Percentiles rank a stretch among this genome's conserved stretches.
Evolutionary conservation across 257 asterid genomes (phyloP).

Genomic region (Penstemon davidsonii): DNA sequence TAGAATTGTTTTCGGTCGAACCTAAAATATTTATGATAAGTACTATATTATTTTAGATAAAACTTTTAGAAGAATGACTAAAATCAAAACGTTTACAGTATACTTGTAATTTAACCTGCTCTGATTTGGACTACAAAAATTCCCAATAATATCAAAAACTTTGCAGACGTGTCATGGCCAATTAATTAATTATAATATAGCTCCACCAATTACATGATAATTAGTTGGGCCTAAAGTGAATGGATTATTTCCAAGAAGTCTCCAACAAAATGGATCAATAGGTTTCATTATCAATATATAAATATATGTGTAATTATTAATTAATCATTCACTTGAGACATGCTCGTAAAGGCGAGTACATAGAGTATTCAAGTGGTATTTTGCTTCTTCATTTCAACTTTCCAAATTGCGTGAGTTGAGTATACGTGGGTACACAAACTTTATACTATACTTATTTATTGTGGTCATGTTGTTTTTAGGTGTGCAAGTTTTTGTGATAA

Average conservation of each 20-base stretch:
- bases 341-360: constrained; percentile 15
- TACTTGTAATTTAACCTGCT: no score
- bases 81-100: no score
- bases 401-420: constrained; percentile 23
- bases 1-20: no score
- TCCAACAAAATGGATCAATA: constrained; percentile 15
- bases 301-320: not conserved
- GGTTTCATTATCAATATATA: no score
- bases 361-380: constrained; percentile 27
- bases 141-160: no score
- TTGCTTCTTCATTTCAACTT: constrained; percentile 32
- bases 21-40: no score
- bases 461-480: no score
- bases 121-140: no score
- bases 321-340: not conserved
- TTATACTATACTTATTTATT: not conserved
- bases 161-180: constrained; percentile 10
- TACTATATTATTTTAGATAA: no score
- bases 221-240: constrained; percentile 19
- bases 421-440: not conserved
- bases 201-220: constrained; percentile 17
- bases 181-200: not conserved
- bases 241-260: constrained; percentile 26
- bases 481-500: no score
- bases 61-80: no score